A percentile compares a stretch with the other conserved stretches of the same genome.
Conservation (phyloP, 2,329 filamentous ascomycete genomes). For the Pyrenochaeta sp. region DNA sequence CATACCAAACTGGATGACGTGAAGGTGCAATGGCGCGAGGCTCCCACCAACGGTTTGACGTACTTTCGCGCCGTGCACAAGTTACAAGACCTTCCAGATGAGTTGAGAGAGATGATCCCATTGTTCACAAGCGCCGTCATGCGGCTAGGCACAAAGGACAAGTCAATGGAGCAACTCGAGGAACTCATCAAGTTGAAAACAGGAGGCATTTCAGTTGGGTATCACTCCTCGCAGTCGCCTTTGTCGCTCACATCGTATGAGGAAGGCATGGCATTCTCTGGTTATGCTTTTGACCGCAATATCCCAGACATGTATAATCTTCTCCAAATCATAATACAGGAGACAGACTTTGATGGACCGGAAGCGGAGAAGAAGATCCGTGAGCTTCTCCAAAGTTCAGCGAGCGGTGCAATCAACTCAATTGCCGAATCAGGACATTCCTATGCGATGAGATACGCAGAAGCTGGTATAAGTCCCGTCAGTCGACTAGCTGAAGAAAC, state of each 20-base stretch:
- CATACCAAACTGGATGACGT: constrained; percentile 67
- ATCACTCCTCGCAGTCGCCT: constrained; percentile 83
- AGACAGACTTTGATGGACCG: constrained; percentile 88
- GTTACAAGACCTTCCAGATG: constrained; percentile 80
- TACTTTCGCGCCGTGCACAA: constrained; percentile 92
- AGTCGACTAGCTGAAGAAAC: constrained; percentile 82
- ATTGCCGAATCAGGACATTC: constrained; percentile 91
- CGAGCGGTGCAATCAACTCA: constrained; percentile 89
- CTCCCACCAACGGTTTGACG: constrained; percentile 92
- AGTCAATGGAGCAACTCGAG: constrained; percentile 93
- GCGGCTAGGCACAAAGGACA: constrained; percentile 86
- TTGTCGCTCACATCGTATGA: constrained; percentile 73
- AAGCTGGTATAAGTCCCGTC: constrained; percentile 77
- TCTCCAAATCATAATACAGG: constrained; percentile 78
- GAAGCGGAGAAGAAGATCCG: constrained; percentile 83
- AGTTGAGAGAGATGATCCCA: constrained; percentile 84
- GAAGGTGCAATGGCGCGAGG: constrained; percentile 87
- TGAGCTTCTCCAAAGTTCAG: constrained; percentile 84
- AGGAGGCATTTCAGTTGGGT: constrained; percentile 84
- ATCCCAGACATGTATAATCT: constrained; percentile 91
- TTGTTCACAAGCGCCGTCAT: constrained; percentile 93
- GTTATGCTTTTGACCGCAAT: constrained; percentile 89
- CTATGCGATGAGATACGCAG: constrained; percentile 84
- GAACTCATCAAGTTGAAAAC: constrained; percentile 97
- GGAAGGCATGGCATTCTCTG: constrained; percentile 85